Conservation (phyloP, 2,329 filamentous ascomycete genomes). For the Aspergillus fumigatus region DNA sequence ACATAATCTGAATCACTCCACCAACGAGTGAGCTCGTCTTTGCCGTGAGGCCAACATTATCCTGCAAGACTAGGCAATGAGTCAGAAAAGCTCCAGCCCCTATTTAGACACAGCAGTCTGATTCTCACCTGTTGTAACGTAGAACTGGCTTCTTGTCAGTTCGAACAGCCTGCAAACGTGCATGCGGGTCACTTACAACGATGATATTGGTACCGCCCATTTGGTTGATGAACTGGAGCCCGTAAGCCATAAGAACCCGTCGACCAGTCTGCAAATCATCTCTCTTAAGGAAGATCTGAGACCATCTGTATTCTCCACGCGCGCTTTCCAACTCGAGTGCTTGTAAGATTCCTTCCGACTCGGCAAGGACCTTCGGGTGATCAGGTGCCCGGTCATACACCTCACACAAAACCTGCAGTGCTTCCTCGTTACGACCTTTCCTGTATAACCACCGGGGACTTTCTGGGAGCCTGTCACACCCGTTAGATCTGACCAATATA, state of each 20-base stretch:
- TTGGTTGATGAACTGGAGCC: slow-evolving; percentile 50
- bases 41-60: slow-evolving; percentile 43
- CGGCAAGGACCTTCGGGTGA: slow-evolving; percentile 22
- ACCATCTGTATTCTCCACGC: slow-evolving; percentile 34
- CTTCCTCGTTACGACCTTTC: slow-evolving; percentile 30
- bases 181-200: slow-evolving; percentile 30
- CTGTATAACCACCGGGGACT: slow-evolving; percentile 45
- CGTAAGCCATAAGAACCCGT: slow-evolving; percentile 45
- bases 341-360: slow-evolving; percentile 38
- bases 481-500: slow-evolving; percentile 8
- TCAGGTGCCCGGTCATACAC: slow-evolving; percentile 21
- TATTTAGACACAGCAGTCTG: not conserved
- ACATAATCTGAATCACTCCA: slow-evolving; percentile 36
- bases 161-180: not conserved
- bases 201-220: slow-evolving; percentile 46
- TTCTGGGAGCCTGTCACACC: slow-evolving; percentile 29
- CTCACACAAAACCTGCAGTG: slow-evolving; percentile 23
- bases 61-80: slow-evolving; percentile 32
- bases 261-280: slow-evolving; percentile 42
- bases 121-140: slow-evolving; percentile 22
- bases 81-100: not conserved
- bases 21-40: slow-evolving; percentile 46
- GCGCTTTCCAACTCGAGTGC: slow-evolving; percentile 41
- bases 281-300: slow-evolving; percentile 38
- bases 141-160: slow-evolving; percentile 15